Percentiles rank a stretch among this genome's conserved stretches.
phyloP scores from a whole-genome alignment of 2,329 filamentous ascomycete species.

The Myriosclerotinia curreyana region DNA sequence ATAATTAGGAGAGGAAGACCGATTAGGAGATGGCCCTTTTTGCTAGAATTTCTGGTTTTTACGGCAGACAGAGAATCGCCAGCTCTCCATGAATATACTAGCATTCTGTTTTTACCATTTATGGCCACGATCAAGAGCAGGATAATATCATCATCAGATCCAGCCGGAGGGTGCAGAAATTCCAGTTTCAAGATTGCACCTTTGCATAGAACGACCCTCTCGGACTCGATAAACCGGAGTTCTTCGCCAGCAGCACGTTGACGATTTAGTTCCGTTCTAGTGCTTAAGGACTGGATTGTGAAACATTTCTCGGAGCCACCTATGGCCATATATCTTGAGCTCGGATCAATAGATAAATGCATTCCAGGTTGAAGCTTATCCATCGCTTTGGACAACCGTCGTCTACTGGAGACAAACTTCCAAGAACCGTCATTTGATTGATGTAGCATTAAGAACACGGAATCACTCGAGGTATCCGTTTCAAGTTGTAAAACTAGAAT shows the following conservation, averaged over 20 bases:
- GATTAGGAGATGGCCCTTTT: conserved; percentile 45
- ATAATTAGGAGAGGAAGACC: conserved; percentile 66
- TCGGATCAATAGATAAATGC: conserved; percentile 74
- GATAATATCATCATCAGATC: conserved; percentile 69
- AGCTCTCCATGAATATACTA: conserved; percentile 60
- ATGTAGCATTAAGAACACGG: conserved; percentile 72
- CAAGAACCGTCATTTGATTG: conserved; percentile 44
- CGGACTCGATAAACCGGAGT: conserved; percentile 56
- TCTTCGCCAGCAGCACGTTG: conserved; percentile 48
- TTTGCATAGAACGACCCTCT: conserved; percentile 45
- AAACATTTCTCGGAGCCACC: conserved; percentile 69
- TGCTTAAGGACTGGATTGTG: conserved; percentile 66
- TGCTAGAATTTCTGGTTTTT: conserved; percentile 48
- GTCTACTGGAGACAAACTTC: conserved; percentile 52
- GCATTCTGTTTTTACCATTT: conserved; percentile 50
- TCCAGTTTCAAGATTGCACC: conserved; percentile 83
- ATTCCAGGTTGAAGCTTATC: conserved; percentile 55
- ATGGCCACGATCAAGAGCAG: conserved; percentile 62
- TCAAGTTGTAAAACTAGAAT: conserved; percentile 74
- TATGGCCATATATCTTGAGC: conserved; percentile 65
- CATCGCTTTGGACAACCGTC: conserved; percentile 50
- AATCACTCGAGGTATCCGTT: conserved; percentile 51
- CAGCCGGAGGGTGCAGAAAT: conserved; percentile 70
- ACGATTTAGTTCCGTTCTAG: conserved; percentile 49
- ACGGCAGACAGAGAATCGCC: conserved; percentile 48